phyloP scores from a whole-genome alignment of 2,329 filamentous ascomycete species.

The Colletotrichum sp. region DNA sequence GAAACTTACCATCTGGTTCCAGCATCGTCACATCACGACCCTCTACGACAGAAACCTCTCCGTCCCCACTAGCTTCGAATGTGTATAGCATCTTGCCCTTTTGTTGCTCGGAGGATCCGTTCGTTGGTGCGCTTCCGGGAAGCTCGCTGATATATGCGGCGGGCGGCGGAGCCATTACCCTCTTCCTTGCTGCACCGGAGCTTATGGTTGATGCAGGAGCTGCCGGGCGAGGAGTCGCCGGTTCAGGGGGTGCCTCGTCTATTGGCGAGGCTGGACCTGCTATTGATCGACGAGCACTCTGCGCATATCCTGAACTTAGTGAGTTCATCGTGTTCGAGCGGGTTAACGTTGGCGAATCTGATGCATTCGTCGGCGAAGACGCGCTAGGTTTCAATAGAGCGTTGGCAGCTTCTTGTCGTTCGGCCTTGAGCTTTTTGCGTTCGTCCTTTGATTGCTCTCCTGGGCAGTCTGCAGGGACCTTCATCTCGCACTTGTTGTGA shows the following conservation, averaged over 20 bases:
- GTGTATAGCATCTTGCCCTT: slow-evolving; percentile 89
- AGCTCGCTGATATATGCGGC: slow-evolving; percentile 76
- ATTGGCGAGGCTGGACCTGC: slow-evolving; percentile 60
- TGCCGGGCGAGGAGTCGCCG: slow-evolving; percentile 33
- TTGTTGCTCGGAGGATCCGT: slow-evolving; percentile 55
- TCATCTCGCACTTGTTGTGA: slow-evolving; percentile 99
- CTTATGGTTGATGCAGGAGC: slow-evolving; percentile 21
- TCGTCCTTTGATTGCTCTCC: slow-evolving; percentile 94
- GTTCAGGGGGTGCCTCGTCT: slow-evolving; percentile 48
- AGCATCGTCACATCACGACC: slow-evolving; percentile 79
- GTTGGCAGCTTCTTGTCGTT: slow-evolving; percentile 81
- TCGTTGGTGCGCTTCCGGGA: slow-evolving; percentile 57
- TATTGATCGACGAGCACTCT: slow-evolving; percentile 77
- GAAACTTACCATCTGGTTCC: slow-evolving; percentile 82
- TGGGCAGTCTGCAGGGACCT: slow-evolving; percentile 93
- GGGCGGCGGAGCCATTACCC: slow-evolving; percentile 88
- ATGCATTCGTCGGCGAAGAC: slow-evolving; percentile 48
- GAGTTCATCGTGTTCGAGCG: slow-evolving; percentile 91
- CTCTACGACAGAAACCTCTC: slow-evolving; percentile 81
- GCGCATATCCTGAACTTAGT: slow-evolving; percentile 85
- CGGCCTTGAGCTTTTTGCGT: slow-evolving; percentile 89
- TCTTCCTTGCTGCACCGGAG: slow-evolving; percentile 52
- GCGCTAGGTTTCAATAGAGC: slow-evolving; percentile 53
- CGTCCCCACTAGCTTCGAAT: slow-evolving; percentile 81
- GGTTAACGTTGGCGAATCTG: slow-evolving; percentile 70